These are phyloP conservation scores for Botrytis fragariae DNA, from an alignment of 2,329 filamentous ascomycete genomes.

Conservation along the genomic window DNA sequence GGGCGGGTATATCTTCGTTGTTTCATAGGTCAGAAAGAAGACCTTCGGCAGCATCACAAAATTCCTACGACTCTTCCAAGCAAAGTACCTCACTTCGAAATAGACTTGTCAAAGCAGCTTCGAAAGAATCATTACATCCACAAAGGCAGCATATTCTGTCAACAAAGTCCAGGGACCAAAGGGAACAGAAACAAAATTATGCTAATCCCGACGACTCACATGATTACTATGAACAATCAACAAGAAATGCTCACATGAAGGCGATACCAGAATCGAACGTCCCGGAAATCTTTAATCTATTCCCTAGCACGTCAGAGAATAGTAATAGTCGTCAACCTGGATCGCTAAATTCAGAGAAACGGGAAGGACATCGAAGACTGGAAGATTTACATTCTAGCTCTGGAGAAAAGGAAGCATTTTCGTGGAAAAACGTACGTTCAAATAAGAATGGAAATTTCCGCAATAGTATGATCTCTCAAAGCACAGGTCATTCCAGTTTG, in stretches of 20 bases:
- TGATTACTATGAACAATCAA: conserved; percentile 34
- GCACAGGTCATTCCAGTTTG: conserved; percentile 17
- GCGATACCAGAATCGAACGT: conserved; percentile 33
- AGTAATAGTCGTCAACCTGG: background rate
- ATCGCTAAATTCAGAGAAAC: background rate
- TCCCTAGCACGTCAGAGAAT: background rate
- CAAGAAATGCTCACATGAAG: conserved; percentile 28
- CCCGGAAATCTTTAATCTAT: conserved; percentile 19
- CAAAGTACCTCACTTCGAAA: conserved; percentile 23
- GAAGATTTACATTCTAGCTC: conserved; percentile 9
- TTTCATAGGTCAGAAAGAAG: conserved; percentile 33
- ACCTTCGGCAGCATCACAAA: conserved; percentile 19
- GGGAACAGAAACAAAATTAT: background rate
- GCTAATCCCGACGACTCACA: conserved; percentile 20
- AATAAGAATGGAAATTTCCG: conserved; percentile 17
- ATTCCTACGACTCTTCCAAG: conserved; percentile 19
- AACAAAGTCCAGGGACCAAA: conserved; percentile 25
- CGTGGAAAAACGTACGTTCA: conserved; percentile 35
- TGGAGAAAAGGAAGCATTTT: conserved; percentile 24
- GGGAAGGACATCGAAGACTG: conserved; percentile 6
- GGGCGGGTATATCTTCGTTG: conserved; percentile 36
- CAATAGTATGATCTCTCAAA: conserved; percentile 10
- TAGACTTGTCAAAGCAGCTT: conserved; percentile 31
- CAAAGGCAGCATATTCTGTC: conserved; percentile 31
- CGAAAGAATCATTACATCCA: conserved; percentile 35